Base-by-base conservation (phyloP, 2,329 filamentous ascomycete species). In the Colletotrichum destructivum region DNA sequence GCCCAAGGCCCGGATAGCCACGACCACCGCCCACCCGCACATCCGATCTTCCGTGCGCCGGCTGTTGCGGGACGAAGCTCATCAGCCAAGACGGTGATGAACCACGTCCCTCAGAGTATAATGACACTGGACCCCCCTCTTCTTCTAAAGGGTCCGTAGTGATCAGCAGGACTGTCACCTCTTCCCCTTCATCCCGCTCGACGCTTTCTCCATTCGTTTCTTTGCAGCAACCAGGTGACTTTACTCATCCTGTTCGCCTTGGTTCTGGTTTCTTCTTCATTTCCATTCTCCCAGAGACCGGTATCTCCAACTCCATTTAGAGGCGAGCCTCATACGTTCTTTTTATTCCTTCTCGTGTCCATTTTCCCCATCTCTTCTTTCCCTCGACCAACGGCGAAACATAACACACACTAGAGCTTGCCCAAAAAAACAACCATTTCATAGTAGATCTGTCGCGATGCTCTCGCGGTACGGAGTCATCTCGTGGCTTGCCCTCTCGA, bases 271-370 rank as follows among this genome's bases (percentile, higher is more conserved):
- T 47, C 1, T 8, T 38, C 72, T 69, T 56, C 38, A 42, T 73
- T 73, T 54, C 42, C 18, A 55, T 49, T 42, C 42, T 47, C 44
- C 31, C n/a, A 73, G 72, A 73, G 72, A 73, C 72, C 55, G 72
- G 72, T 72, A 69, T 73, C 72, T 73, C 72, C 1, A 64, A 73
- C 55, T 57, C 42, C 51, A 12, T 64, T 63, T n/a, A 69, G 69
- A 73, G 71, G 66, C 71, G 68, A 71, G 71, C 69, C 64, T 72
- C 72, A 40, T 61, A 64, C 69, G 51, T 61, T 72, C 69, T 31
- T 31, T 70, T 70, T 65, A 61, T 69, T 70, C 35, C 23, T 55
- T 70, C 51, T 38, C 49, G 47, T 65, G 49, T 26, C 9, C 56
- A 56, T 31, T 55, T 7, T 63, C 65, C 55, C 26, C n/a, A 49